These are phyloP conservation scores for Chalciporus pseudorubinellus DNA, from an alignment of 768 basidiomycete genomes.

Conservation along the genomic window DNA sequence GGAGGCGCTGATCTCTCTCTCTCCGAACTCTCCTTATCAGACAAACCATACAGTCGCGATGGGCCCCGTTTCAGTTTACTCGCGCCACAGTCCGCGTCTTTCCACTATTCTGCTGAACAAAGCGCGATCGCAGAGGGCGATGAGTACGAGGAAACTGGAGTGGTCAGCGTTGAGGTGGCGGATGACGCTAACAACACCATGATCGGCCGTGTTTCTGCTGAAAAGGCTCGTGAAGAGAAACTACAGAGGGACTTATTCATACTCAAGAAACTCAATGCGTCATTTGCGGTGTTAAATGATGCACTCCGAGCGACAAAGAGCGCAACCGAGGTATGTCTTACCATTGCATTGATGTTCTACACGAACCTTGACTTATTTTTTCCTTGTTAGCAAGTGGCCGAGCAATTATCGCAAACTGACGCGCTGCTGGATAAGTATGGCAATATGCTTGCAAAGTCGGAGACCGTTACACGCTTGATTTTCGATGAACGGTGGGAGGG, in stretches of 20 bases:
- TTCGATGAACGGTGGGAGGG: slow-evolving; percentile 79
- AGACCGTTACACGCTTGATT: slow-evolving; percentile 62
- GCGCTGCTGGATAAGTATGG: slow-evolving; percentile 75
- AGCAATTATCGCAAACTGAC: slow-evolving; percentile 69
- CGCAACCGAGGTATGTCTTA: slow-evolving; percentile 61
- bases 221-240: slow-evolving; percentile 62
- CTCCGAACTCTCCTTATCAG: slow-evolving; percentile 51
- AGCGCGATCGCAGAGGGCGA: slow-evolving; percentile 25
- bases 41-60: slow-evolving; percentile 30
- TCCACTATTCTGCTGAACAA: slow-evolving; percentile 21
- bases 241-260: slow-evolving; percentile 71
- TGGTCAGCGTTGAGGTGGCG: slow-evolving; percentile 8
- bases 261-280: slow-evolving; percentile 67
- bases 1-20: slow-evolving; percentile 53
- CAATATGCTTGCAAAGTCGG: slow-evolving; percentile 63
- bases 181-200: slow-evolving; percentile 24
- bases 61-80: slow-evolving; percentile 34
- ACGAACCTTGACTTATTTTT: neutral
- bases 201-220: slow-evolving; percentile 23
- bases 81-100: slow-evolving; percentile 24
- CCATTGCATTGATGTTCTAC: neutral
- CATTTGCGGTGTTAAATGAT: slow-evolving; percentile 67
- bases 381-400: slow-evolving; percentile 53
- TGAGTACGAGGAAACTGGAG: slow-evolving; percentile 17
- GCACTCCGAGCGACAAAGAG: slow-evolving; percentile 61